Evolutionary conservation across 2,329 filamentous ascomycete species (phyloP).

Genomic region (Blastomyces parvus): DNA sequence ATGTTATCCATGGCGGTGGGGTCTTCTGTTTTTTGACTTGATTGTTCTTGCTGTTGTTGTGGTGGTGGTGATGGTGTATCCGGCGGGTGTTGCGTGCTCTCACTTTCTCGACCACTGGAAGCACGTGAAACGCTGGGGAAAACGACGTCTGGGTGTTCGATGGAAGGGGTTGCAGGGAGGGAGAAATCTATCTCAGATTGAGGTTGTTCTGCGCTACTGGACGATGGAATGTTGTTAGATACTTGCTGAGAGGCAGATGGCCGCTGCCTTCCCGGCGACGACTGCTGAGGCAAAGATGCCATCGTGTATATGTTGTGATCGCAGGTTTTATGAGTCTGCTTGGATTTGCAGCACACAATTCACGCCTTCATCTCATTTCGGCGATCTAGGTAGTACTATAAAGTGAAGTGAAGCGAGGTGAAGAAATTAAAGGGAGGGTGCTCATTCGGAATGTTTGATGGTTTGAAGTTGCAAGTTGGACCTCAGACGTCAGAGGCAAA

Average conservation of each 20-base stretch:
- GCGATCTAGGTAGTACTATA: neutral
- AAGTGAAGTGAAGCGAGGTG: neutral
- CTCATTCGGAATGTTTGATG: neutral
- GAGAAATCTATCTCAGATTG: neutral
- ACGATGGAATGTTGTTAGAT: conserved; percentile 17
- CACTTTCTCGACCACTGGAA: neutral
- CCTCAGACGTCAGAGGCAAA: conserved; percentile 12
- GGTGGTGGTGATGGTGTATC: neutral
- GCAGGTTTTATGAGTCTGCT: neutral
- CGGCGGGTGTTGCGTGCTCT: neutral
- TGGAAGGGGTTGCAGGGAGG: conserved; percentile 11
- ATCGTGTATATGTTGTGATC: conserved; percentile 17
- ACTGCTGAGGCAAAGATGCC: conserved; percentile 27
- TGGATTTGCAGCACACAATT: neutral
- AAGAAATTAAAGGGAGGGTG: neutral
- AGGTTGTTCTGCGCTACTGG: conserved; percentile 14
- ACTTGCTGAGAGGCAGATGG: conserved; percentile 13
- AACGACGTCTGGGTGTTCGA: conserved; percentile 18
- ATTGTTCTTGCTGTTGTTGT: conserved; percentile 11
- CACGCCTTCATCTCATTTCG: neutral
- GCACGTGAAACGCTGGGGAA: neutral
- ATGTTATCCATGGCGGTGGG: conserved; percentile 4
- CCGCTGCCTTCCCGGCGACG: conserved; percentile 22
- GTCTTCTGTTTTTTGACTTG: conserved; percentile 6
- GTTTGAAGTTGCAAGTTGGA: neutral